These are phyloP conservation scores for Russula lepida DNA, from an alignment of 768 basidiomycete species.

Conservation along the genomic window DNA sequence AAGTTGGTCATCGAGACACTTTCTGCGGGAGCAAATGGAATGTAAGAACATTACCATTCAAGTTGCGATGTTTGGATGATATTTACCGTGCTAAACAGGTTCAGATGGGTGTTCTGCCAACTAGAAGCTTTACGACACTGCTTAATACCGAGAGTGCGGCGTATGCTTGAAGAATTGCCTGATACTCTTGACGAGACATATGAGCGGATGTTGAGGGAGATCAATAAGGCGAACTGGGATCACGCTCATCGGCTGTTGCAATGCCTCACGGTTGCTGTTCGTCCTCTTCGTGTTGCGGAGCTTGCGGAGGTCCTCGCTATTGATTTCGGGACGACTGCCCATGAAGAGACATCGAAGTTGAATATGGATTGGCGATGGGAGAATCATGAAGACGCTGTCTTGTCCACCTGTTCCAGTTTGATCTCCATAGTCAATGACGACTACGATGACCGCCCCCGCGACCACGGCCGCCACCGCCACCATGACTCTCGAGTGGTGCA, in stretches of 20 bases:
- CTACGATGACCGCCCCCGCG: too few relatives aligned
- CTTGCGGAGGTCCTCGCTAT: constrained; percentile 3
- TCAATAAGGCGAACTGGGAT: not conserved
- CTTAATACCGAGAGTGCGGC: not conserved
- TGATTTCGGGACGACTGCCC: not conserved
- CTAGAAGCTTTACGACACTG: not conserved
- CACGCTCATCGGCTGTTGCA: not conserved
- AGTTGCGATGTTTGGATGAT: too few relatives aligned
- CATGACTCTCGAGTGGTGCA: not conserved
- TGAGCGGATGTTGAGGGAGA: not conserved
- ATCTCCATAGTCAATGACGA: not conserved
- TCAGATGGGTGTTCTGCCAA: not conserved
- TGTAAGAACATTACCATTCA: not conserved
- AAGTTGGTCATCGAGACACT: not conserved
- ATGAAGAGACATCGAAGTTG: not conserved
- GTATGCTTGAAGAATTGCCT: not conserved
- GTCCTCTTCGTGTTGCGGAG: not conserved
- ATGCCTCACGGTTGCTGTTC: not conserved
- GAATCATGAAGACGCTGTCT: not conserved
- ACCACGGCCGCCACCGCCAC: too few relatives aligned
- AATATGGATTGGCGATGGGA: not conserved
- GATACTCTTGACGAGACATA: not conserved
- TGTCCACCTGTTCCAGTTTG: not conserved
- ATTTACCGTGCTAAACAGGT: not conserved
- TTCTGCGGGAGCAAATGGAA: not conserved